Conservation (phyloP, 768 basidiomycete genomes). For the Glaciozyma antarctica region DNA sequence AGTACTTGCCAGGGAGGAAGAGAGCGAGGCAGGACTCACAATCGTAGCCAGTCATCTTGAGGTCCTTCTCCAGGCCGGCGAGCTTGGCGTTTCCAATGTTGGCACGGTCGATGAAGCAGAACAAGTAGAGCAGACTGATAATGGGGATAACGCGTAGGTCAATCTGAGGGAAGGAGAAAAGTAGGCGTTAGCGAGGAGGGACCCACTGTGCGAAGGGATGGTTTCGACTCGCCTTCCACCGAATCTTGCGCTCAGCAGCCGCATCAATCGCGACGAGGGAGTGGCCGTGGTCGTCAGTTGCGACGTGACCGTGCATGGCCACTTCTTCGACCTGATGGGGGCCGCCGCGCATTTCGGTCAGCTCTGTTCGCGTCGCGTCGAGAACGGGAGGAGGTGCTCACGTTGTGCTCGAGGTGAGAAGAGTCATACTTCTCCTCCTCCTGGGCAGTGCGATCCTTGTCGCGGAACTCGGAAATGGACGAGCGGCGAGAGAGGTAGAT, state of each 20-base stretch:
- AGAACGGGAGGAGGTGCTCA: no score
- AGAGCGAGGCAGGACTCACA: slow-evolving; percentile 9
- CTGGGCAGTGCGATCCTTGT: no score
- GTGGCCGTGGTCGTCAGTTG: slow-evolving; percentile 25
- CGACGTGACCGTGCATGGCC: no score
- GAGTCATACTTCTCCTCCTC: no score
- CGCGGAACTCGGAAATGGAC: no score
- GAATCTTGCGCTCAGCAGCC: not conserved
- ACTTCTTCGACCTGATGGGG: no score
- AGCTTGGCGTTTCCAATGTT: slow-evolving; percentile 23
- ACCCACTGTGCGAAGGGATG: not conserved
- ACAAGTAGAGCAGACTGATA: slow-evolving; percentile 16
- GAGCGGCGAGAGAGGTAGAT: no score
- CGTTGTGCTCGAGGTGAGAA: no score
- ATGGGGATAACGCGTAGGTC: slow-evolving; percentile 19
- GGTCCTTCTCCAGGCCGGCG: slow-evolving; percentile 34
- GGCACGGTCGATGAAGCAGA: slow-evolving; percentile 21
- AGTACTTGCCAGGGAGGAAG: not conserved
- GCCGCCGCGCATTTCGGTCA: no score
- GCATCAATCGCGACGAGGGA: slow-evolving; percentile 15
- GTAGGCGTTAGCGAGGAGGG: not conserved
- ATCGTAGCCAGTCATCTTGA: slow-evolving; percentile 32
- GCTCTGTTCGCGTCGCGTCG: no score
- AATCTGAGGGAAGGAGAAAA: not conserved
- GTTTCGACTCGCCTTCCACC: slow-evolving; percentile 1